Evolutionary conservation across 1,139 yeast genomes (phyloP), one percentile per base, ranked within the genome.

Genomic region (Pichia sp.): DNA sequence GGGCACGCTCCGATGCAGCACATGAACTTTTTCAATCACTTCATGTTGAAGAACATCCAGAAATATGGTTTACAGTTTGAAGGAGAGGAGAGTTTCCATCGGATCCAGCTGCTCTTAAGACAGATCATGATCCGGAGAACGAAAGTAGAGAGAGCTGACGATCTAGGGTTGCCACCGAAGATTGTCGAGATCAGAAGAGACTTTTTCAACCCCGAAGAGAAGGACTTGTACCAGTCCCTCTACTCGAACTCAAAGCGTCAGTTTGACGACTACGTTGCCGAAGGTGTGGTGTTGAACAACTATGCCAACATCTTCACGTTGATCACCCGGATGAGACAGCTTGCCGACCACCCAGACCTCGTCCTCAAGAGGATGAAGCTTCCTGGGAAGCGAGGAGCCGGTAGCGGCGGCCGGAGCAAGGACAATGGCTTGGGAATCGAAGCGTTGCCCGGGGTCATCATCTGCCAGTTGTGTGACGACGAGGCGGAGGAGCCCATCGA

Each of bases 401-500:
- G n/a, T n/a, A n/a, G 44, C 3, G 40, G n/a, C 18, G 18, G 37
- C n/a, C 42, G 46, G 26, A 19, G 51, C 6, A 47, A 54, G 13
- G 40, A 50, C n/a, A 49, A 50, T 5, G 34, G 42, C 2, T 39
- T 18, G 5, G 31, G 28, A 18, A 41, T 48, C 19, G 57, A 51
- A 9, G 40, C 43, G 22, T 28, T 63, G 2, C 75, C 74, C 19
- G 90, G 89, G 13, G 84, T 85, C 1, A 78, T 90, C 26, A 85
- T 95, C 46, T 93, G 99, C 66, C 95, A 88, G 60, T 68, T 93
- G 26, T 95, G 99, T 70, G 98, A 91, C 60, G 99, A 95, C 65
- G 97, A 90, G 68, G 96, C 99, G 0, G 98, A 93, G 67, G 99
- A 93, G 57, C 96, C 99, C 0, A 89, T 95, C 47, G 91, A 87